Evolutionary conservation across 1,139 yeast genomes (phyloP).

Genomic region (Meyerozyma smithsonii): DNA sequence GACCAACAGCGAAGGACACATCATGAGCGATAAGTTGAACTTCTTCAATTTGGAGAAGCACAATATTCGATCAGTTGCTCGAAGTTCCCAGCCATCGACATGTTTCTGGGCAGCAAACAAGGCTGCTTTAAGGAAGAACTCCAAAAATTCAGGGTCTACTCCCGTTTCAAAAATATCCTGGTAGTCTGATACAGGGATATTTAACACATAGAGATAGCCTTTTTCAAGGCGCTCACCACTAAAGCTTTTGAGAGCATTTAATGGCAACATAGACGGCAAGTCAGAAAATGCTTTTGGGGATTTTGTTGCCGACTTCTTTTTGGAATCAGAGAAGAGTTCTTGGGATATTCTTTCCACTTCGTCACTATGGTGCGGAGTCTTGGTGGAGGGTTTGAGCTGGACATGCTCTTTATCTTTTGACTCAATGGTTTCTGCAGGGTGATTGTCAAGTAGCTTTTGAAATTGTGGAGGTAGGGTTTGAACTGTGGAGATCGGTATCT

Average conservation of each 20-base stretch:
- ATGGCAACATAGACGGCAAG: conserved; percentile 1
- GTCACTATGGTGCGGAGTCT: not conserved
- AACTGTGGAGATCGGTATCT: conserved; percentile 37
- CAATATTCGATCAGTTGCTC: conserved; percentile 14
- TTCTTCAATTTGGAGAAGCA: conserved; percentile 22
- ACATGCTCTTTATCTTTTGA: not conserved
- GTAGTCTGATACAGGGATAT: conserved; percentile 24
- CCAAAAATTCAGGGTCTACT: conserved; percentile 52
- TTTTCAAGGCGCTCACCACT: conserved; percentile 17
- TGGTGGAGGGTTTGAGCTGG: too few relatives aligned
- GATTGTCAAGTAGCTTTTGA: not conserved
- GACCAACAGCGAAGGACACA: conserved; percentile 11
- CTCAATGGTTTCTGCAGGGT: not conserved
- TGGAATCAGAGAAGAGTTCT: not conserved
- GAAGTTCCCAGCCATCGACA: conserved; percentile 16
- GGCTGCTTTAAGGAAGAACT: conserved; percentile 48
- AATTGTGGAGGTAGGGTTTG: conserved; percentile 42
- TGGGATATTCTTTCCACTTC: not conserved
- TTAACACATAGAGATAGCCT: conserved; percentile 40
- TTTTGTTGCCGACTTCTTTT: conserved; percentile 3
- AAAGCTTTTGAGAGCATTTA: not conserved
- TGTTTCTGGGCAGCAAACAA: conserved; percentile 15
- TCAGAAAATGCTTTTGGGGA: not conserved
- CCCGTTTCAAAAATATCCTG: conserved; percentile 44
- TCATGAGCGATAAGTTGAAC: conserved; percentile 20